These are phyloP conservation scores for Pyrus hybrid DNA, from an alignment of 331 rosid genomes.

Conservation along the genomic window DNA sequence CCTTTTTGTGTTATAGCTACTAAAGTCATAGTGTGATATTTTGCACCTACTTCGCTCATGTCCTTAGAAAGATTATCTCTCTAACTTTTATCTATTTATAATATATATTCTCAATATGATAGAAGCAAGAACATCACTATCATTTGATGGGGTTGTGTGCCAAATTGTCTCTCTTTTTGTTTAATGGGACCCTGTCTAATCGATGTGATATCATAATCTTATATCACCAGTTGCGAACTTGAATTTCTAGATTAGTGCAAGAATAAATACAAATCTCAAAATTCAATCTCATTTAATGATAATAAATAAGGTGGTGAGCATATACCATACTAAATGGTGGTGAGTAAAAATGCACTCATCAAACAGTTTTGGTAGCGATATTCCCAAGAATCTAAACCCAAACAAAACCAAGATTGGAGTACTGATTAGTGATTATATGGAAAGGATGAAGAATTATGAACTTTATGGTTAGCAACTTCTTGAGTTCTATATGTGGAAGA, in stretches of 20 bases:
- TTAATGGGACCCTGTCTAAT: neutral
- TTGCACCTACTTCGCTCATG: no score
- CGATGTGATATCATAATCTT: neutral
- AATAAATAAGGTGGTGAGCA: no score
- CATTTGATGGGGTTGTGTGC: neutral
- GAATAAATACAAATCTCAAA: no score
- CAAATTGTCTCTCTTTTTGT: neutral
- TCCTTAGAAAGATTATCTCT: no score
- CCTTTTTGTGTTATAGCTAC: no score
- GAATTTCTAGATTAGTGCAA: no score
- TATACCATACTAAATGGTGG: no score
- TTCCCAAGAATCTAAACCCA: neutral
- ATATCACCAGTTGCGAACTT: neutral
- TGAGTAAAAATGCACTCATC: no score
- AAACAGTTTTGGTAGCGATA: neutral
- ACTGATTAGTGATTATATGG: neutral
- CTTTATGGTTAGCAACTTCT: neutral
- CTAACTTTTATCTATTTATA: no score
- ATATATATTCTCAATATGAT: neutral
- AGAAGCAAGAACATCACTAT: slow-evolving; percentile 10
- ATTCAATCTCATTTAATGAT: no score
- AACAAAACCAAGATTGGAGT: neutral
- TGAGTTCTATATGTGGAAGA: neutral
- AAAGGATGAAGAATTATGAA: neutral
- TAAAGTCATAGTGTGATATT: no score